Base-by-base conservation (phyloP, 805 yeast genomes). In the Cyberlindnera xylosilytica region DNA sequence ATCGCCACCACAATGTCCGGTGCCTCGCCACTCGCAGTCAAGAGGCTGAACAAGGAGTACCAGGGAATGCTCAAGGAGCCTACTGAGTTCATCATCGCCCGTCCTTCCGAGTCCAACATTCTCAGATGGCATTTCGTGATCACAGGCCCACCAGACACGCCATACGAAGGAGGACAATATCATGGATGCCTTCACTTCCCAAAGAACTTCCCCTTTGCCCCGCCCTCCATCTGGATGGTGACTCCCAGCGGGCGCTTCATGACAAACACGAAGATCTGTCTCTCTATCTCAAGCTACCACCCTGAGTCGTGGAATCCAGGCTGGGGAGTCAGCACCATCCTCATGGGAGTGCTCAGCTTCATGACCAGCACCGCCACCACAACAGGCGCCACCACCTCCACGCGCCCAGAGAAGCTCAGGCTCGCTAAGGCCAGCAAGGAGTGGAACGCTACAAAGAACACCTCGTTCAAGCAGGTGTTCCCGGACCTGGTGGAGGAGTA, bases 251-350 rank as follows among this genome's bases (percentile, higher is more conserved):
- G 97, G 4, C 70, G 96, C 39, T 90, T 90, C 61, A 77, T 79
- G 45, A 76, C 88, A 43, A 87, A 87, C 60, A 81, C 88, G 4
- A 69, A 96, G 36, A 71, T 90, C 20, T 90, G 98, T 65, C 69
- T 90, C 37, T 81, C 90, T 13, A 89, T 90, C 83, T 83, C 95
- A 56, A 97, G 90, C 65, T 90, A 79, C 62, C 97, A 90, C 55
- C 97, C 96, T 4, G 93, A 89, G 61, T 69, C 84, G 1, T 90
- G 98, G 98, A 89, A 90, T 62, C 97, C 98, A 1, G 87, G 95
- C 6, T 90, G 97, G 97, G 80, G 88, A 35, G 97, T 90, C 20
- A 72, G 87, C 27, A 89, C 97, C 0, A 90, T 90, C 18, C 70
- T 90, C 53, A 86, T 81, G 9, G 98, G 97, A 0, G 68, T 90